These are phyloP conservation scores for Aureobasidium sp. DNA, from an alignment of 2,329 filamentous ascomycete species.

Conservation along the genomic window DNA sequence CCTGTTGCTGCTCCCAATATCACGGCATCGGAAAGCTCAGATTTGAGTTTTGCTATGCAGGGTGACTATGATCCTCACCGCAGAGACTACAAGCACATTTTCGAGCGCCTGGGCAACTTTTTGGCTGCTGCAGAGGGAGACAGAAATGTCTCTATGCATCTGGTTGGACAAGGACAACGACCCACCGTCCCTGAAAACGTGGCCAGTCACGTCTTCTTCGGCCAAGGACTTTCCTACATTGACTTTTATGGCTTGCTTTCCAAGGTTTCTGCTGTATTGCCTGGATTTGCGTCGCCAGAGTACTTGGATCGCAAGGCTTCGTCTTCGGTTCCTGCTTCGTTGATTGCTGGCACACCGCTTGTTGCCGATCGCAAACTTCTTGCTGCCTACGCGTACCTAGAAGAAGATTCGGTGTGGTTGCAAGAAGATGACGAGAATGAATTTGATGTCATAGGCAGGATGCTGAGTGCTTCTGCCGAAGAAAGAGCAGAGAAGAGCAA, in stretches of 20 bases:
- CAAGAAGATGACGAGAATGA: conserved; percentile 21
- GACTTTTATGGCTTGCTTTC: conserved; percentile 24
- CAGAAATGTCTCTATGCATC: conserved; percentile 6
- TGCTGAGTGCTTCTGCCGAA: conserved; percentile 27
- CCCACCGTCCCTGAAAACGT: conserved; percentile 21
- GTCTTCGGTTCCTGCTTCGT: conserved; percentile 21
- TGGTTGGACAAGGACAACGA: conserved; percentile 14
- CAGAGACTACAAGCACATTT: conserved; percentile 23
- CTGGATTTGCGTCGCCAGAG: conserved; percentile 22
- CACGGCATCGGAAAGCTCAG: background rate
- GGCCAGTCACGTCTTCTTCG: conserved; percentile 21
- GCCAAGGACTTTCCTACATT: conserved; percentile 23
- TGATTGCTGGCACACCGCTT: conserved; percentile 24
- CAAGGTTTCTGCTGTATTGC: conserved; percentile 22
- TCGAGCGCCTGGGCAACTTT: conserved; percentile 20
- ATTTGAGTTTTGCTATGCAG: conserved; percentile 23
- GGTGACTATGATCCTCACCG: conserved; percentile 24
- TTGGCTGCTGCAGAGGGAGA: conserved; percentile 2
- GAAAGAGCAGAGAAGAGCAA: conserved; percentile 38
- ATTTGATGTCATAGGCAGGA: conserved; percentile 23
- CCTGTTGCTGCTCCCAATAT: conserved; percentile 19
- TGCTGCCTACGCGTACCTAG: conserved; percentile 23
- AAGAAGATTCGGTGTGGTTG: conserved; percentile 22
- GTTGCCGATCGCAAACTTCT: conserved; percentile 22
- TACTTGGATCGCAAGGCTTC: conserved; percentile 25